Evolutionary conservation across 805 yeast species (phyloP), one percentile per base, ranked within the genome.

Genomic region (Pichia thaimueangensis): DNA sequence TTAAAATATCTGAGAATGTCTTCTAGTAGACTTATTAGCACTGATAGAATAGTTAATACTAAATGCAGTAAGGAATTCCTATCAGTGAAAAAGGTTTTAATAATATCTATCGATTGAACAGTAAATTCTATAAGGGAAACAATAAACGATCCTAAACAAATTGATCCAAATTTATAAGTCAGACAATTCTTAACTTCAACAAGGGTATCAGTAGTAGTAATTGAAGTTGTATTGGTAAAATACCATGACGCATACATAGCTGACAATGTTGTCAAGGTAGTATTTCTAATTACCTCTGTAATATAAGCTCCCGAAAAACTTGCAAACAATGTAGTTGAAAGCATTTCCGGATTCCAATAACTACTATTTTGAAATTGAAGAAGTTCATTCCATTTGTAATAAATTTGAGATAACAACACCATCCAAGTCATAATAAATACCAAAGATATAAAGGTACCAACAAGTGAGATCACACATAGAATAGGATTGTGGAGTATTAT

Each of bases 231-330:
- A n/a, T 76, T 24, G 56, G 82, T 70, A 60, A 85, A 89, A 61
- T 85, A 87, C 96, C 96, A 88, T 9, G 88, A 77, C 10, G 96
- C 96, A 58, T 75, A 88, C 21, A 87, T 78, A 19, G 95, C 94
- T 24, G 93, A 74, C 31, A 86, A 78, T 0, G 91, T 76, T 17
- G 82, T 80, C 56, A 88, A 93, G 30, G 86, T 77, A 12, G 85
- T 72, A 52, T 83, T 86, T 64, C 80, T 79, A 48, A 85, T 69
- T 17, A 86, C 91, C 59, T 86, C 96, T 12, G 91, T 71, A 47
- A 86, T 81, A 59, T 80, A 83, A 58, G 75, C 86, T 12, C 94
- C 95, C 6, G 93, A 84, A 60, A 86, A 85, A 51, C 86, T 80
- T 10, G 83, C 78, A 59, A 75, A 80, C 25, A 86, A 82, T 84